These are phyloP conservation scores for Chrysosphaeria jannelii DNA, from an alignment of 2,329 filamentous ascomycete genomes.

Conservation along the genomic window DNA sequence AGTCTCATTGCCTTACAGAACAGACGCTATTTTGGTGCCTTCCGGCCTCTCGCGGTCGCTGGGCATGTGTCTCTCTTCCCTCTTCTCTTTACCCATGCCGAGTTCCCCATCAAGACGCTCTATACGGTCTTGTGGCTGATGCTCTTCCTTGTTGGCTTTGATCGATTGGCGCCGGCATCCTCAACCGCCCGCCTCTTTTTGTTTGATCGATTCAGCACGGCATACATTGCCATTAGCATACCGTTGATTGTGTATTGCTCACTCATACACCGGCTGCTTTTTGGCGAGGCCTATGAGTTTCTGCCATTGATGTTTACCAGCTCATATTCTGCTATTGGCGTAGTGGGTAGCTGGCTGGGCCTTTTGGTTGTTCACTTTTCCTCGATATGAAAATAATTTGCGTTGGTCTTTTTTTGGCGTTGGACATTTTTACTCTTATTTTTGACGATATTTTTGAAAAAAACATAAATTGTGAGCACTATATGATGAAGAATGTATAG, in stretches of 20 bases:
- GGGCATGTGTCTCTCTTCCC: constrained; percentile 92
- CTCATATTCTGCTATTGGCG: constrained; percentile 78
- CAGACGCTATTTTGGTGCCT: constrained; percentile 68
- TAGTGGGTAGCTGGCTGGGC: constrained; percentile 82
- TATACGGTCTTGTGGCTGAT: constrained; percentile 87
- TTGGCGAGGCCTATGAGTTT: constrained; percentile 63
- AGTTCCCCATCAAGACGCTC: constrained; percentile 78
- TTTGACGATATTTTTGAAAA: too few relatives aligned
- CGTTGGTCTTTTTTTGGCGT: too few relatives aligned
- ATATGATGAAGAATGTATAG: too few relatives aligned
- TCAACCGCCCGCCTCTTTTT: constrained; percentile 57
- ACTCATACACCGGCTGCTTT: constrained; percentile 51
- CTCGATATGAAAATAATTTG: too few relatives aligned
- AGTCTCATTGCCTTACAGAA: constrained; percentile 75
- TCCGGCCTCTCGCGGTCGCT: constrained; percentile 69
- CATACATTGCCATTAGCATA: constrained; percentile 75
- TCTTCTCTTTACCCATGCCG: constrained; percentile 65
- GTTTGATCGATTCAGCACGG: constrained; percentile 63
- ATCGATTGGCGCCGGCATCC: constrained; percentile 61
- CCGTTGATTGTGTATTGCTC: constrained; percentile 76
- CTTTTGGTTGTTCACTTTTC: constrained; percentile 79
- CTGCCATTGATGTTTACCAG: constrained; percentile 92
- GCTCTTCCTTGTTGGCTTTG: constrained; percentile 60
- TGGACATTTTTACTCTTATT: too few relatives aligned
- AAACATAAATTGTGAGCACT: too few relatives aligned